A percentile compares a stretch with the other conserved stretches of the same genome.
phyloP scores from a whole-genome alignment of 768 basidiomycete genomes.

The Kondoa subrosea region DNA sequence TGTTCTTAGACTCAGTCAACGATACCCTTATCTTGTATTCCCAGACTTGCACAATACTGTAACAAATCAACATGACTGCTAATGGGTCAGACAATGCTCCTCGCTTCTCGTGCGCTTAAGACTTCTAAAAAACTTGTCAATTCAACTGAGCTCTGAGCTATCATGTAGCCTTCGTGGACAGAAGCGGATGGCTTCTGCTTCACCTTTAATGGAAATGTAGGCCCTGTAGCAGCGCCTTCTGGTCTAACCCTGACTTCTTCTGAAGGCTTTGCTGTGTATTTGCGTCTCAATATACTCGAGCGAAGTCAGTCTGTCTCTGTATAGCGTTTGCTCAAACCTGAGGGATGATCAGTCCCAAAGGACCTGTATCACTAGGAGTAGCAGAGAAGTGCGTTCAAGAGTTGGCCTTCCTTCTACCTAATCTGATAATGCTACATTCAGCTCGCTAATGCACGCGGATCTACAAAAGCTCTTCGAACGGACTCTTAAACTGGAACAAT shows the following conservation, averaged over 20 bases:
- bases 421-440: too few relatives aligned
- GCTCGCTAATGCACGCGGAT: conserved; percentile 14
- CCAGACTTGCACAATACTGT: too few relatives aligned
- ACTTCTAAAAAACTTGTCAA: background rate
- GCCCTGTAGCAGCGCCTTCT: too few relatives aligned
- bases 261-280: conserved; percentile 9
- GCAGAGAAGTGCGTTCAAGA: too few relatives aligned
- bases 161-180: background rate
- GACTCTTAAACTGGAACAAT: conserved; percentile 1
- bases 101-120: background rate
- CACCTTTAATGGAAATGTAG: background rate
- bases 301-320: background rate
- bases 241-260: too few relatives aligned
- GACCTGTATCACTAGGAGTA: conserved; percentile 2
- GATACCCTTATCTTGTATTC: too few relatives aligned
- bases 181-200: background rate
- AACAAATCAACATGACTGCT: too few relatives aligned
- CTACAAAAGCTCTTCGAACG: conserved; percentile 11
- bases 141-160: background rate
- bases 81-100: background rate
- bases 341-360: background rate
- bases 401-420: too few relatives aligned
- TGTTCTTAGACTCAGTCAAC: too few relatives aligned
- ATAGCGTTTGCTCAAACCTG: background rate
- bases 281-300: conserved; percentile 5